Conservation (phyloP, 202 grass and related monocot genomes). For the Zizania palustris region DNA sequence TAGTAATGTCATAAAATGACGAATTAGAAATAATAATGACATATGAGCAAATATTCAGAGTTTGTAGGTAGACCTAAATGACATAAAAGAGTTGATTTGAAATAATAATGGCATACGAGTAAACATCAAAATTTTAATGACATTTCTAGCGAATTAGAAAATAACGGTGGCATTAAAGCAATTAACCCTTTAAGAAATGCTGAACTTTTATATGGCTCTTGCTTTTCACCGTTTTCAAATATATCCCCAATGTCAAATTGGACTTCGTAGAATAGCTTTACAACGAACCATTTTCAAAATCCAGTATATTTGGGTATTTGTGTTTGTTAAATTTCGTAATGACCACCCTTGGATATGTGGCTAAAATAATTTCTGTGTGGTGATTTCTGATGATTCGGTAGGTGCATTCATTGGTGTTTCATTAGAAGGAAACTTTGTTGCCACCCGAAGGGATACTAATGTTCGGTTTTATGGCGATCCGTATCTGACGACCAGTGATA, state of each 20-base stretch:
- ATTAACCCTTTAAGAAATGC: background rate
- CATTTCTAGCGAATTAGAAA: no score
- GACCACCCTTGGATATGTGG: background rate
- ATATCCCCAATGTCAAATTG: background rate
- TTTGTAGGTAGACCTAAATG: no score
- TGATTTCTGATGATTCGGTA: conserved; percentile 21
- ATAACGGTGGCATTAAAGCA: no score
- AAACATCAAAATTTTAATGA: no score
- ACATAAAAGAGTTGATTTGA: no score
- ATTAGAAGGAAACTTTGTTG: conserved; percentile 78
- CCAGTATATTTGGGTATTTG: background rate
- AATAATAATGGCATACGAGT: no score
- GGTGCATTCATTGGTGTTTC: conserved; percentile 90
- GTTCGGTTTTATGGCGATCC: conserved; percentile 84
- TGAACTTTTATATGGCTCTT: background rate
- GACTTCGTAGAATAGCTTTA: background rate
- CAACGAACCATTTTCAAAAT: background rate
- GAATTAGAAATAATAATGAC: no score
- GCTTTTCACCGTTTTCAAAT: background rate
- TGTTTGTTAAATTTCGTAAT: background rate
- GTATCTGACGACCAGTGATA: conserved; percentile 72
- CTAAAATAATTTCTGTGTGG: background rate
- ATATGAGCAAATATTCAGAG: no score
- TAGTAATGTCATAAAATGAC: no score
- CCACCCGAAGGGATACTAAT: conserved; percentile 71